These are phyloP conservation scores for Aspergillus incahuasiensis DNA, from an alignment of 495 filamentous ascomycete species.

Conservation along the genomic window DNA sequence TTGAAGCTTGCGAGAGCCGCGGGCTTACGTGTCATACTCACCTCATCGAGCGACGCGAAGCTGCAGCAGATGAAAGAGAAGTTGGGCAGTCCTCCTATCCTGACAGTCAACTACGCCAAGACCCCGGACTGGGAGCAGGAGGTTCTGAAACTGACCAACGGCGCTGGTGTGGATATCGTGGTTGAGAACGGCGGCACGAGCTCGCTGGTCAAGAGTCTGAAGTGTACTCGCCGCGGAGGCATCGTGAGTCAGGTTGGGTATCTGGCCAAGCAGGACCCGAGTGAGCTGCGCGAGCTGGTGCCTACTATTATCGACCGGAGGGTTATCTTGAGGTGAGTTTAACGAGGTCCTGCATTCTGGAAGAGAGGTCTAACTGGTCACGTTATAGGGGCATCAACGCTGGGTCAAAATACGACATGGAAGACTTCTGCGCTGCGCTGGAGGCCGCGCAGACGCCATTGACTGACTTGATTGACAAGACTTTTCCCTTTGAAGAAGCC, in stretches of 20 bases:
- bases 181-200: conserved; percentile 34
- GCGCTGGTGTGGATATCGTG: conserved; percentile 36
- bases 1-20: conserved; percentile 31
- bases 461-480: conserved; percentile 30
- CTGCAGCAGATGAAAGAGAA: conserved; percentile 20
- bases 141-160: conserved; percentile 28
- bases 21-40: conserved; percentile 31
- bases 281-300: conserved; percentile 24
- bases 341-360: too few relatives aligned
- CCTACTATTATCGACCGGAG: conserved; percentile 31
- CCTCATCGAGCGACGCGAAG: conserved; percentile 34
- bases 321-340: conserved; percentile 22
- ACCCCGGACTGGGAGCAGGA: conserved; percentile 32
- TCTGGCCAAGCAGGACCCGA: conserved; percentile 25
- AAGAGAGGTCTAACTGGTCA: too few relatives aligned
- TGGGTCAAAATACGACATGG: conserved; percentile 33
- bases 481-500: conserved; percentile 29
- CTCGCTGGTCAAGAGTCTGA: conserved; percentile 32
- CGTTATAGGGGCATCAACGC: conserved; percentile 33
- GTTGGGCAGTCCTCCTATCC: conserved; percentile 6
- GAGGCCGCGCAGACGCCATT: conserved; percentile 21
- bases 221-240: conserved; percentile 31
- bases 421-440: conserved; percentile 30
- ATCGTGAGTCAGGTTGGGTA: conserved; percentile 37
- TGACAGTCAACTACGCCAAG: conserved; percentile 31